Evolutionary conservation across 257 asterid genomes (phyloP), one percentile per base, ranked within the genome.

Genomic region (Solanum ahanhuiri): DNA sequence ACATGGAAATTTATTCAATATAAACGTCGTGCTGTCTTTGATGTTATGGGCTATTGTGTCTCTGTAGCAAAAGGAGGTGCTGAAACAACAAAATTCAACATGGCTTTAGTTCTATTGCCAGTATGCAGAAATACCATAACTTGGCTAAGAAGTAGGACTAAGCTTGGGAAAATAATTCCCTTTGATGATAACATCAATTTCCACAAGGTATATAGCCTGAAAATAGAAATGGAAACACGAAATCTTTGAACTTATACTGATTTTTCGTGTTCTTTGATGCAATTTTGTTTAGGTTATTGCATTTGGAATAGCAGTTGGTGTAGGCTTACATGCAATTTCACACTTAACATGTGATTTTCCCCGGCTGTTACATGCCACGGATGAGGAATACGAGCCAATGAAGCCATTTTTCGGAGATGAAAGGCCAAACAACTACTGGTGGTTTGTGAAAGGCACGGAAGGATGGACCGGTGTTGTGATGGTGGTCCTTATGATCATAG

Each of bases 351-450:
- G 89, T 39, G 89, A 87, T 58, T 87, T 87, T 12, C 89, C 89
- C 0, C 83, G 89, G 22, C 77, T 87, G n/a, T 18, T 87, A 57
- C 86, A 87, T 41, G 89, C 87, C 7, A 87, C 79, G 10, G 75
- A 58, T 81, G 89, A 81, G 37, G 88, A 89, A 85, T 89, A 89
- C 9, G 89, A 84, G 71, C 91, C 89, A 57, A 81, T 89, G 89
- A 87, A 89, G 89, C 88, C 86, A 12, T 89, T 75, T 51, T 87
- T 87, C 1, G 89, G 89, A 8, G 89, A 87, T 9, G 87, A 87
- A 17, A 83, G 81, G 28, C 89, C 89, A 41, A 87, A 84, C 17
- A 87, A 75, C 86, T 87, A 87, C 82, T 87, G 89, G 89, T 81
- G 82, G 86, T 87, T 87, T 83, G 89, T 87, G 67, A 87, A 83